Evolutionary conservation across 768 basidiomycete genomes (phyloP).

Genomic region (Russula lepida): DNA sequence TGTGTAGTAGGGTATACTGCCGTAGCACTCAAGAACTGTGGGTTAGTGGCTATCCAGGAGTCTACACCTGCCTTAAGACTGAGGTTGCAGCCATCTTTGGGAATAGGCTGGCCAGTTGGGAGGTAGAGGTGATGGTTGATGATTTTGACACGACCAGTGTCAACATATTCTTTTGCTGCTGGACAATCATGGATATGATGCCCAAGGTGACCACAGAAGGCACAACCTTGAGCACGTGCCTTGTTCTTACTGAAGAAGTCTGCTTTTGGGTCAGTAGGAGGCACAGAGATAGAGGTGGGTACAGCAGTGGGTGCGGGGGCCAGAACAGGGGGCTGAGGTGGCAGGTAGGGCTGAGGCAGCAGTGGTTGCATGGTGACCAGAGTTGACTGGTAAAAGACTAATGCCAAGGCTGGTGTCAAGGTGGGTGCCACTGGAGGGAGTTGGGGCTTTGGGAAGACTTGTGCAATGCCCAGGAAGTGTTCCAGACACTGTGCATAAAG

Average conservation of each 20-base stretch:
- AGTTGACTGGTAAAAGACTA: no score
- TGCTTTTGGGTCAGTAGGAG: background rate
- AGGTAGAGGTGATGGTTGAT: background rate
- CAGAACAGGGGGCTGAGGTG: no score
- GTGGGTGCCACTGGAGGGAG: no score
- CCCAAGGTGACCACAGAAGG: background rate
- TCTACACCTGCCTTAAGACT: background rate
- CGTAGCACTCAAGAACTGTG: background rate
- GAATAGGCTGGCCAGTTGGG: background rate
- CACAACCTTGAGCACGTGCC: background rate
- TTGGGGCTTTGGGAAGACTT: no score
- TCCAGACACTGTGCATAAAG: no score
- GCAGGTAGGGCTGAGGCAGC: no score
- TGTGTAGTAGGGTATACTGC: background rate
- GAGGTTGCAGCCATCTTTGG: background rate
- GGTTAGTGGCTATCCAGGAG: background rate
- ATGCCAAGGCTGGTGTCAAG: no score
- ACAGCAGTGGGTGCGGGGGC: no score
- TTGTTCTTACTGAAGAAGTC: background rate
- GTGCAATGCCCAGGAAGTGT: no score
- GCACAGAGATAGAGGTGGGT: no score
- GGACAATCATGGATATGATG: background rate
- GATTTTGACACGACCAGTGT: background rate
- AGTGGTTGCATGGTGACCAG: fast-evolving
- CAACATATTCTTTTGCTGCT: background rate